Base-by-base conservation (phyloP, 2,329 filamentous ascomycete species). In the Cladophialophora bantiana region DNA sequence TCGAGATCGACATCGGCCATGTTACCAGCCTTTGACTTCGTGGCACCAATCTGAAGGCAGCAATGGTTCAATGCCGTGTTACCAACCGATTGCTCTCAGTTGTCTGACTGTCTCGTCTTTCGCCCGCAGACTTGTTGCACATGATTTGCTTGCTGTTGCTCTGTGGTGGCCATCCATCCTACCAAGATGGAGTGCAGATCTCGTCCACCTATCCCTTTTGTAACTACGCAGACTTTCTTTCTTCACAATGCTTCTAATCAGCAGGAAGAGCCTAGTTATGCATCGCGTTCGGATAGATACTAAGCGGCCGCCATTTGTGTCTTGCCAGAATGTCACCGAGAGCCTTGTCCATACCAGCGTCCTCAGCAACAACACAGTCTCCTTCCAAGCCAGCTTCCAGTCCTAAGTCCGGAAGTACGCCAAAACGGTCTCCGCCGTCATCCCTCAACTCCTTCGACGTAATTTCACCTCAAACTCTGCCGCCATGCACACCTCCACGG, bases 401-500 rank as follows among this genome's bases (percentile, higher is more conserved):
- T 3, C 18, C 13, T 20, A 26, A 6, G 20, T 40, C n/a, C 15
- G 10, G 10, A 5, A 61, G n/a, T 10, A n/a, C 59, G 31, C 18
- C n/a, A 45, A 50, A 50, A 34, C 13, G 52, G 36, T 15, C 7
- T 42, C 52, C 38, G 34, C 7, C 15, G 18, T 32, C 26, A 31
- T 20, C 56, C 3, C 48, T 48, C n/a, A 26, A 35, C 7, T 42
- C 55, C 20, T 32, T 45, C 13, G 12, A n/a, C 10, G 15, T 36
- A 42, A 15, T 35, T 34, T 32, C 52, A 7, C 52, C 45, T 36
- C 57, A 60, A 36, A 13, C 18, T 4, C 40, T 40, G 4, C 34
- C 38, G 15, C 38, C 58, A 32, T 42, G 63, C 58, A 34, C 20
- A 26, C 67, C 68, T 42, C 71, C 70, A 20, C 66, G 71, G n/a